phyloP scores from a whole-genome alignment of 2,329 filamentous ascomycete genomes.

The Xylaria sp. region DNA sequence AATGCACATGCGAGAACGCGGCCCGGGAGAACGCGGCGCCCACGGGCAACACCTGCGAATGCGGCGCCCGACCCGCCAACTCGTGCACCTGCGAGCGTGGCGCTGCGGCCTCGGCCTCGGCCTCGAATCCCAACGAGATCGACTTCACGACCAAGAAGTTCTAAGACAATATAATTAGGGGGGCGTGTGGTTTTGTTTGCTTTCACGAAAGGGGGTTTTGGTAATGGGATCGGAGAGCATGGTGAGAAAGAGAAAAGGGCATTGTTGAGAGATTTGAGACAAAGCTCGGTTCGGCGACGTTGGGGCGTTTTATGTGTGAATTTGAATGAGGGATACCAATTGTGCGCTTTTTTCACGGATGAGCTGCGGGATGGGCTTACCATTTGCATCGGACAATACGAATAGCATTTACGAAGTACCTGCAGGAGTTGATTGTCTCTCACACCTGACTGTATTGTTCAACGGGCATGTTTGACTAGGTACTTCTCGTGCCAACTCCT shows the following conservation, averaged over 20 bases:
- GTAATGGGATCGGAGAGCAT: too few relatives aligned
- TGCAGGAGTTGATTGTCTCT: too few relatives aligned
- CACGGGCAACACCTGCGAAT: slow-evolving; percentile 62
- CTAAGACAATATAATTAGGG: slow-evolving; percentile 7
- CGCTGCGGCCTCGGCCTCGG: slow-evolving; percentile 50
- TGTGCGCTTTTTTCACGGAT: neutral
- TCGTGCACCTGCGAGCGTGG: slow-evolving; percentile 80
- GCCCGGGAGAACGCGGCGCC: slow-evolving; percentile 61
- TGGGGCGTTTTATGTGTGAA: neutral
- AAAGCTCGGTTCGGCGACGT: neutral
- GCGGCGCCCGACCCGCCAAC: slow-evolving; percentile 66
- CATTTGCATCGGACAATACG: too few relatives aligned
- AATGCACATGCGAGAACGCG: slow-evolving; percentile 76
- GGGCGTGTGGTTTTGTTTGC: neutral
- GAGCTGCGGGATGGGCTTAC: too few relatives aligned
- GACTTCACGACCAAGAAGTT: slow-evolving; percentile 75
- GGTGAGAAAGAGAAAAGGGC: neutral
- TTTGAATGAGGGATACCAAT: neutral
- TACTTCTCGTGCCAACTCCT: neutral
- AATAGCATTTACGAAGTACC: too few relatives aligned
- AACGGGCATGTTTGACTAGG: too few relatives aligned
- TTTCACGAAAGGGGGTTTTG: too few relatives aligned
- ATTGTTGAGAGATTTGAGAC: neutral
- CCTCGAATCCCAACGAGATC: slow-evolving; percentile 65
- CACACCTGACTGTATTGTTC: too few relatives aligned